Evolutionary conservation across 2,329 filamentous ascomycete genomes (phyloP).

Genomic region (Nigrospora oryzae): DNA sequence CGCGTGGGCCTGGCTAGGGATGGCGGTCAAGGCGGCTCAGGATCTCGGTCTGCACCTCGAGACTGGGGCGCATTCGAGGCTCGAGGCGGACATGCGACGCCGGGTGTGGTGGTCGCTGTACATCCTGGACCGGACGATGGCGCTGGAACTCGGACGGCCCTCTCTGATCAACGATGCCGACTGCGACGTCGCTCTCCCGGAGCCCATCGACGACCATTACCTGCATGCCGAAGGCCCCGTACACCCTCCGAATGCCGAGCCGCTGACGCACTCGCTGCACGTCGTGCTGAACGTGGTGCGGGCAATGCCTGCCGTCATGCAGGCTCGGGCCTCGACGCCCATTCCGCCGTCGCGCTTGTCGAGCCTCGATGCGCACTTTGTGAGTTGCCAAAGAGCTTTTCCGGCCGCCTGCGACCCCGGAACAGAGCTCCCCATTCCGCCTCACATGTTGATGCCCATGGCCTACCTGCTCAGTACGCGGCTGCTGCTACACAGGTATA

Average conservation of each 20-base stretch:
- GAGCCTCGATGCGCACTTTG: slow-evolving; percentile 77
- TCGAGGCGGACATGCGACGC: slow-evolving; percentile 80
- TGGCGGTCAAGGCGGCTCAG: slow-evolving; percentile 71
- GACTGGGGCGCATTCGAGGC: slow-evolving; percentile 59
- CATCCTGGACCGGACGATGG: slow-evolving; percentile 73
- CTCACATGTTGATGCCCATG: slow-evolving; percentile 65
- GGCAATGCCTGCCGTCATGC: slow-evolving; percentile 64
- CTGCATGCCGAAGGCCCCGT: slow-evolving; percentile 51
- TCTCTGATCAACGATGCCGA: slow-evolving; percentile 80
- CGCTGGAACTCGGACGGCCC: slow-evolving; percentile 73
- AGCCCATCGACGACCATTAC: slow-evolving; percentile 72
- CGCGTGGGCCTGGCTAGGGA: slow-evolving; percentile 79
- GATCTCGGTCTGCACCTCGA: slow-evolving; percentile 76
- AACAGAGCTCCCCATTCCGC: slow-evolving; percentile 60
- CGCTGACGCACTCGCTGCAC: slow-evolving; percentile 63
- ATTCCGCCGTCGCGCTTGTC: slow-evolving; percentile 61
- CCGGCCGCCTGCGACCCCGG: slow-evolving; percentile 65
- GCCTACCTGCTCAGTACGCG: slow-evolving; percentile 74
- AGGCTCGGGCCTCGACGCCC: slow-evolving; percentile 58
- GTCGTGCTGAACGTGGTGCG: slow-evolving; percentile 76
- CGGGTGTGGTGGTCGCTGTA: slow-evolving; percentile 94
- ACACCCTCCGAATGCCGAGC: slow-evolving; percentile 40
- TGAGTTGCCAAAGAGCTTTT: slow-evolving; percentile 64
- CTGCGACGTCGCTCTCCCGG: slow-evolving; percentile 76
- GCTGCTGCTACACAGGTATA: slow-evolving; percentile 82